A percentile compares a stretch with the other conserved stretches of the same genome.
Evolutionary conservation across 164 flowering plant genomes (phyloP).

Genomic region (Malania oleifera): DNA sequence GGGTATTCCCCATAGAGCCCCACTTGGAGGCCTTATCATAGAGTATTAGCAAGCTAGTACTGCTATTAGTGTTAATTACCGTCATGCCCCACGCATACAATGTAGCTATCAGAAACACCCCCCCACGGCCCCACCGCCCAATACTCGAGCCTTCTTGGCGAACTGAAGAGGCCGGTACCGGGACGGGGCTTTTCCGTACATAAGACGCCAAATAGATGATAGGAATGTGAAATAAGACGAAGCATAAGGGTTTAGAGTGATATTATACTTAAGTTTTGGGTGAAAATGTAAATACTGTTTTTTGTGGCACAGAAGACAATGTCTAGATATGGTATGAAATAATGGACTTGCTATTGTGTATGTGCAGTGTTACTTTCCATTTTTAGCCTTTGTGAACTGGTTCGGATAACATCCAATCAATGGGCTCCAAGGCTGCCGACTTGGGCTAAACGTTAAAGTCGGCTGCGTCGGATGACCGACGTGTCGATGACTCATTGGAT

Average conservation of each 20-base stretch:
- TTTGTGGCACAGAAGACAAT: conserved; percentile 1
- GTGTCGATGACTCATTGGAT: conserved; percentile 9
- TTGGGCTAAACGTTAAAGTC: not conserved
- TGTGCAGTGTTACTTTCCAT: not conserved
- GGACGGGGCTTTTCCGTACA: conserved; percentile 5
- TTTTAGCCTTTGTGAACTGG: not conserved
- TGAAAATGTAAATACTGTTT: conserved; percentile 16
- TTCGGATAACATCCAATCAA: not conserved
- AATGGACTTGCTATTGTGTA: not conserved
- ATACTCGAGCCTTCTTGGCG: conserved; percentile 3
- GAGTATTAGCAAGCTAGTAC: conserved; percentile 33
- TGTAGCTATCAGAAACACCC: not conserved
- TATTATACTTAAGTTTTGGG: conserved; percentile 25
- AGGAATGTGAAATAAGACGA: not conserved
- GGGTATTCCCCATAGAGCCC: conserved; percentile 93
- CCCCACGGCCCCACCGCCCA: not conserved
- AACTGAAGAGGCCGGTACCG: conserved; percentile 6
- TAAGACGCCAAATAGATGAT: conserved; percentile 5
- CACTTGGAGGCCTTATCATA: conserved; percentile 60
- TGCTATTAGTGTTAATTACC: conserved; percentile 11
- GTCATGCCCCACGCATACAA: conserved; percentile 8
- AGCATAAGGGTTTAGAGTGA: conserved; percentile 8
- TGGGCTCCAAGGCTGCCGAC: conserved; percentile 8
- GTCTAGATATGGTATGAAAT: conserved; percentile 18
- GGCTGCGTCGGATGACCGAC: not conserved